Evolutionary conservation across 2,329 filamentous ascomycete species (phyloP), one percentile per base, ranked within the genome.

Genomic region (Helicocarpus griseus): DNA sequence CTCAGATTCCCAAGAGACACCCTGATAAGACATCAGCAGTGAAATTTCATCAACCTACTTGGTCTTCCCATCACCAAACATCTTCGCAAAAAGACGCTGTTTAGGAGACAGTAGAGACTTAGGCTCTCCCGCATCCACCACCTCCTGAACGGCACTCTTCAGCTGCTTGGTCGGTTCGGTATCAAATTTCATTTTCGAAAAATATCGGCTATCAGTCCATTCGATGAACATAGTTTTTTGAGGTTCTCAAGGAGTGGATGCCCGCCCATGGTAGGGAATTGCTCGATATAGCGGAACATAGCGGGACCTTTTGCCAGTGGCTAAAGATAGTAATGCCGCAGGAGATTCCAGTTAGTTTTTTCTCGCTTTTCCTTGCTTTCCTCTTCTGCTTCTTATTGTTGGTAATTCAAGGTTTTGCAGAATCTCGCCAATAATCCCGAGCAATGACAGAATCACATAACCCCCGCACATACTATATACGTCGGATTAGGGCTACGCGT

Each of bases 291-390:
- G 11, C n/a, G 39, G 38, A 21, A 44, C 39, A 9, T 43, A 50
- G 17, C 48, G 48, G 28, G 38, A 35, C 14, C 36, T 50, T 29
- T 50, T 50, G 26, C 48, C 39, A 4, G 48, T 50, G 13, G 44
- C 48, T 50, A 36, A 21, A n/a, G n/a, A n/a, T n/a, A n/a, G 24
- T 3, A 11, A 38, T 2, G 17, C 2, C 19, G 26, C 6, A 17
- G 6, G 8, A 4, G 19, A 13, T 36, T n/a, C 9, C 26, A 21
- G 31, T 26, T n/a, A 47, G 26, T 28, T 19, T 19, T 29, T n/a
- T 24, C 11, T 7, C 22, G 4, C 17, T 22, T 33, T n/a, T n/a
- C n/a, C n/a, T n/a, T n/a, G n/a, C n/a, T n/a, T n/a, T n/a, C n/a
- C n/a, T n/a, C n/a, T n/a, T n/a, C n/a, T n/a, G n/a, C n/a, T n/a